A percentile compares a stretch with the other conserved stretches of the same genome.
These are phyloP conservation scores for Massarina eburnea DNA, from an alignment of 2,329 filamentous ascomycete genomes.

Conservation along the genomic window DNA sequence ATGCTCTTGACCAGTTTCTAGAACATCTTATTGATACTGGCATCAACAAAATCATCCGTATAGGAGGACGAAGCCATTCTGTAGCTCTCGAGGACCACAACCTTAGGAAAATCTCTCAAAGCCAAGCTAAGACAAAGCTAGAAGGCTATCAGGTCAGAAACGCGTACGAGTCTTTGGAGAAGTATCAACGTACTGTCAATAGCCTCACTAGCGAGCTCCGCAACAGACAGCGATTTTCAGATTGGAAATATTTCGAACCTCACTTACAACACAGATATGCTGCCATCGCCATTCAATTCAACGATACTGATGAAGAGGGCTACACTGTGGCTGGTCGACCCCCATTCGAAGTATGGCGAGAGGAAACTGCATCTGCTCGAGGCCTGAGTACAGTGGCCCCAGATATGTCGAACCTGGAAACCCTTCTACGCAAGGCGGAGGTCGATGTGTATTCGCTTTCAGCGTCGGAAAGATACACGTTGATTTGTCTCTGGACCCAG, in stretches of 20 bases:
- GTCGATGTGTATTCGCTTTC: background rate
- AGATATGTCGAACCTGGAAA: background rate
- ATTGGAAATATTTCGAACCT: slow-evolving; percentile 20
- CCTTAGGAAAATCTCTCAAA: slow-evolving; percentile 41
- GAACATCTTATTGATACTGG: slow-evolving; percentile 58
- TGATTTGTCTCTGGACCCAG: slow-evolving; percentile 12
- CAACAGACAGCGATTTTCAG: slow-evolving; percentile 5
- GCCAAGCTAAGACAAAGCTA: slow-evolving; percentile 20
- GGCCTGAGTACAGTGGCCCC: background rate
- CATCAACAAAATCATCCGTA: slow-evolving; percentile 58
- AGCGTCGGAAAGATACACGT: slow-evolving; percentile 11
- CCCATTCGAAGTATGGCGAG: slow-evolving; percentile 26
- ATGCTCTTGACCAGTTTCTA: slow-evolving; percentile 61
- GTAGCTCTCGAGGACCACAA: slow-evolving; percentile 55
- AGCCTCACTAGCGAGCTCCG: slow-evolving; percentile 12
- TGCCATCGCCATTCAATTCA: slow-evolving; percentile 22
- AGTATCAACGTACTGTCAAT: slow-evolving; percentile 5
- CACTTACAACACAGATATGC: slow-evolving; percentile 17
- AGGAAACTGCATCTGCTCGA: background rate
- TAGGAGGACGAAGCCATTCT: slow-evolving; percentile 62
- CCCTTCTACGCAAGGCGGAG: background rate
- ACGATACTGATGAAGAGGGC: slow-evolving; percentile 13
- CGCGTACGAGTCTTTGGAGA: slow-evolving; percentile 18
- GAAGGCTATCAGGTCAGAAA: slow-evolving; percentile 15
- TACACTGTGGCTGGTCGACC: slow-evolving; percentile 21